Evolutionary conservation across 495 filamentous ascomycete species (phyloP), one percentile per base, ranked within the genome.

Genomic region (Friedmanniomyces simplex): DNA sequence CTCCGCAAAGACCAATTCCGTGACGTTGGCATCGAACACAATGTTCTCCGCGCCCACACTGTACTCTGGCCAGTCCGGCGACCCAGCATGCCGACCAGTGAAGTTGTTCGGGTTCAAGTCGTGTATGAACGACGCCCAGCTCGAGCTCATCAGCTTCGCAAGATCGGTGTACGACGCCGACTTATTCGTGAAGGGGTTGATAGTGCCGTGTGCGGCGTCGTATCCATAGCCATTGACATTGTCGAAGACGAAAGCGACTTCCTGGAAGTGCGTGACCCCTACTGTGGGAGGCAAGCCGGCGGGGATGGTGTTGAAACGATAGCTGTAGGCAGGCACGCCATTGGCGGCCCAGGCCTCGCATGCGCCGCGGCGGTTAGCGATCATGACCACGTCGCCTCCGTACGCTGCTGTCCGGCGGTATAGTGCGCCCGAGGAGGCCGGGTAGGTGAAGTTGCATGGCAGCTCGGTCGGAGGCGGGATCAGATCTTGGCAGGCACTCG

Each of bases 171-270:
- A 77, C 10, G 63, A 67, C 62, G 76, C 61, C n/a, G 71, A 66
- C 54, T 73, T 71, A 61, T 67, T 72, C 25, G 43, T 73, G 68
- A 76, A 82, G 54, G 70, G 81, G 62, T 73, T 68, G 62, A 68
- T 43, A 21, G 59, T 42, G 42, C 55, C 50, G 58, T 63, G 42
- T 11, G 45, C 28, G 46, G 53, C 43, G n/a, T 59, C 73, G 58
- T 79, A 80, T 8, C 78, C 77, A 21, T 71, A 56, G 0, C 78
- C 75, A 1, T 71, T 61, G 39, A 76, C 69, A 57, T 84, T 84
- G 68, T 81, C 69, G 64, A 83, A 83, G 26, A 81, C 81, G 64
- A 79, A 81, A 0, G 79, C 65, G 1, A 85, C 80, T 54, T 84
- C 82, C 42, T 75, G 73, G 59, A 83, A 82, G 60, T 84, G 82